Conservation (phyloP, 306 rosid species). For the Comarum palustre region DNA sequence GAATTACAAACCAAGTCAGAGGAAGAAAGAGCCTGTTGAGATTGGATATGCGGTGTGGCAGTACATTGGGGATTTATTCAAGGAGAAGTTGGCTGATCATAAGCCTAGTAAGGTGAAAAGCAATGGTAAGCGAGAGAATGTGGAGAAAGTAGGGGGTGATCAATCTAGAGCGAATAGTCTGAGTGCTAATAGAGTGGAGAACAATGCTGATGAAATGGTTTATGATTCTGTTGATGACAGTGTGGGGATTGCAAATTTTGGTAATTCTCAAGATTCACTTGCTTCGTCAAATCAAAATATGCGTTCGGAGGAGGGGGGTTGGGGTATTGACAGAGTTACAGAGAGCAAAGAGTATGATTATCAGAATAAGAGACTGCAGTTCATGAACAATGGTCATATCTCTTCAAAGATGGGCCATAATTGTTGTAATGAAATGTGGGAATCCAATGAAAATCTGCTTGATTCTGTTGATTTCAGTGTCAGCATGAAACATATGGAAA, state of each 20-base stretch:
- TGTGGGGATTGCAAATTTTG: slow-evolving; percentile 28
- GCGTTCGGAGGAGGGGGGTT: slow-evolving; percentile 29
- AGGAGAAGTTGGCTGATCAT: slow-evolving; percentile 43
- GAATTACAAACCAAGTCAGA: slow-evolving; percentile 48
- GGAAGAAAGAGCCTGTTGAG: slow-evolving; percentile 56
- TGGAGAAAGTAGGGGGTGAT: slow-evolving; percentile 30
- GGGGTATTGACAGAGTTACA: slow-evolving; percentile 23
- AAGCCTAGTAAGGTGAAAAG: slow-evolving; percentile 46
- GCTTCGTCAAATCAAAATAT: slow-evolving; percentile 28
- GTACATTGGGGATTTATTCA: slow-evolving; percentile 54
- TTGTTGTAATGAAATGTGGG: slow-evolving; percentile 45
- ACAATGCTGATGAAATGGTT: slow-evolving; percentile 24
- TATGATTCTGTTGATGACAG: slow-evolving; percentile 32
- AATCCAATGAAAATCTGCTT: slow-evolving; percentile 42
- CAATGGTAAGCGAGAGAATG: slow-evolving; percentile 39
- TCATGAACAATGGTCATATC: slow-evolving; percentile 37
- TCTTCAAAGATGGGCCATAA: slow-evolving; percentile 49
- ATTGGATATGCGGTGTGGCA: slow-evolving; percentile 54
- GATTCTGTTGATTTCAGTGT: slow-evolving; percentile 50
- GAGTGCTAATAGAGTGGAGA: slow-evolving; percentile 4
- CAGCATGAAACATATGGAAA: slow-evolving; percentile 48
- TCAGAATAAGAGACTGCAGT: slow-evolving; percentile 45
- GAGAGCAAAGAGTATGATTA: slow-evolving; percentile 37
- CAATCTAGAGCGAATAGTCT: slow-evolving; percentile 30
- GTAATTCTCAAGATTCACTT: slow-evolving; percentile 34